phyloP scores from a whole-genome alignment of 176 grass and related monocot species.

The Urochloa ruziziensis region DNA sequence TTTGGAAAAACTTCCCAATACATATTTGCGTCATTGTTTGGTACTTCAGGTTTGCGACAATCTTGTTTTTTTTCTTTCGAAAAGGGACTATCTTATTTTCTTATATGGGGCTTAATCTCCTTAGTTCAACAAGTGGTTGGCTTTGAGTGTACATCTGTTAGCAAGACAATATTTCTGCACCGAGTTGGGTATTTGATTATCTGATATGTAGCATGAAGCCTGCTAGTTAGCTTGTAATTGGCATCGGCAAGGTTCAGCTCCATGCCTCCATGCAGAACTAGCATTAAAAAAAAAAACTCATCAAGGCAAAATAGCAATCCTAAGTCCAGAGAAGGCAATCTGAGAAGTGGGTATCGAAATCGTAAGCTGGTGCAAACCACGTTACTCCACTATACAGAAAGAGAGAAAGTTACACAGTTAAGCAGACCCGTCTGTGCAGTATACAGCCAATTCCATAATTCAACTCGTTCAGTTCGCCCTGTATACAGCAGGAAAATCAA shows the following conservation, averaged over 20 bases:
- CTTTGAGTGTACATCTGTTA: not conserved
- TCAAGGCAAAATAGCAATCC: too few species aligned
- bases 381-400: not conserved
- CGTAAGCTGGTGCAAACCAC: not conserved
- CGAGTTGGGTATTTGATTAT: not conserved
- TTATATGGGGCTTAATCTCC: not conserved
- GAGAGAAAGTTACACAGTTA: not conserved
- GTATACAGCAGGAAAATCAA: too few species aligned
- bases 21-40: not conserved
- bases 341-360: too few species aligned
- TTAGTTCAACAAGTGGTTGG: constrained; percentile 13
- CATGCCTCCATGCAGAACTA: not conserved
- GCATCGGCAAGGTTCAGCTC: not conserved
- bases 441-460: too few species aligned
- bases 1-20: not conserved
- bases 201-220: not conserved
- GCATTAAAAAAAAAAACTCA: too few species aligned
- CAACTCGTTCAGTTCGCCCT: too few species aligned
- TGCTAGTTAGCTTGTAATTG: not conserved
- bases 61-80: too few species aligned
- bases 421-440: not conserved
- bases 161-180: not conserved
- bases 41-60: not conserved
- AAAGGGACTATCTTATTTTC: not conserved
- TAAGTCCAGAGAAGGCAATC: not conserved